Conservation (phyloP, 768 basidiomycete species). For the Calocybe gangraenosa region DNA sequence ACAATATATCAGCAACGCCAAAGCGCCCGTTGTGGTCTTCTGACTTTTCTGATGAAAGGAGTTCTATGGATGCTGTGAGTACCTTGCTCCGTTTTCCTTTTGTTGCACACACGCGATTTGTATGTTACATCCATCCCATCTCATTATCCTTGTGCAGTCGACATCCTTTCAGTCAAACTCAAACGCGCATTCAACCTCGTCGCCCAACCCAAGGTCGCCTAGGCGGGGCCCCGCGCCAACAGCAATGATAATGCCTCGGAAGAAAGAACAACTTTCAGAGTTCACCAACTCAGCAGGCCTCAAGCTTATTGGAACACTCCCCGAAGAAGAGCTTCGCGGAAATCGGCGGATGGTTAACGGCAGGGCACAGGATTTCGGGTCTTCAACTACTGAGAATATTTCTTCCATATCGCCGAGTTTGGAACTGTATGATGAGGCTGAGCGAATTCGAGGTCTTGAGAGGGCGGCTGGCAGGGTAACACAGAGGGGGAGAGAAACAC, state of each 20-base stretch:
- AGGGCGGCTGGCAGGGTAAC: too few species aligned
- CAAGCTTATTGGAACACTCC: constrained; percentile 1
- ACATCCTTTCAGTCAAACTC: too few species aligned
- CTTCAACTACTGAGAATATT: not conserved
- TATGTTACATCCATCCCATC: too few species aligned
- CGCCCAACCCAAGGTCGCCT: too few species aligned
- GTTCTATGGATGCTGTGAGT: not conserved
- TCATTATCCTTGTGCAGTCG: too few species aligned
- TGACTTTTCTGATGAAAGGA: not conserved
- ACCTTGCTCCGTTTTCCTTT: not conserved
- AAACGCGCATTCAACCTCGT: too few species aligned
- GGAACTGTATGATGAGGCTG: too few species aligned
- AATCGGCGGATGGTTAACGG: constrained; percentile 4
- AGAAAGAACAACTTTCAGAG: not conserved
- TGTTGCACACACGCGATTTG: too few species aligned
- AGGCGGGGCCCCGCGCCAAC: not conserved
- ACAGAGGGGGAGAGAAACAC: not conserved
- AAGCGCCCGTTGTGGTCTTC: not conserved
- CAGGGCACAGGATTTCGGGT: constrained; percentile 9
- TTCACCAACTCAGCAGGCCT: not conserved
- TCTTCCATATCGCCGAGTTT: too few species aligned
- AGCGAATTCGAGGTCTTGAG: too few species aligned
- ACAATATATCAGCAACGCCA: not conserved
- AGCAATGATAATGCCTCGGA: too few species aligned
- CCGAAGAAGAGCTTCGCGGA: constrained; percentile 3